These are phyloP conservation scores for Stephania cephalantha DNA, from an alignment of 164 flowering plant genomes.

Conservation along the genomic window DNA sequence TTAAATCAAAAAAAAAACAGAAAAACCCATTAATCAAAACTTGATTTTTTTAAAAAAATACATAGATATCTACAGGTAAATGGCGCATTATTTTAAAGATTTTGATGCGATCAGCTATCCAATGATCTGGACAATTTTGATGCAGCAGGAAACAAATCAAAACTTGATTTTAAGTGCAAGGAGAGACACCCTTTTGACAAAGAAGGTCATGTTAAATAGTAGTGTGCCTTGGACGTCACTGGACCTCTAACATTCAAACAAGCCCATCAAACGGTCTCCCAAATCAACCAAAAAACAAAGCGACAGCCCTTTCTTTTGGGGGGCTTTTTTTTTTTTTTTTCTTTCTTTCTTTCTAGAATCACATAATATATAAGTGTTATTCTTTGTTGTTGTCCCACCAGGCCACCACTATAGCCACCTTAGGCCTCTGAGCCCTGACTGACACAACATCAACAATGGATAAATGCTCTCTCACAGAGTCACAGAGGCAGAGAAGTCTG, in stretches of 20 bases:
- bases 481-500: neutral
- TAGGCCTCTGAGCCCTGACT: neutral
- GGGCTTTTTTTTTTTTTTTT: too few relatives aligned
- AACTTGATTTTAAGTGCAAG: neutral
- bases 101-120: too few relatives aligned
- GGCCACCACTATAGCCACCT: neutral
- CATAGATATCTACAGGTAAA: too few relatives aligned
- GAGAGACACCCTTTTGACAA: slow-evolving; percentile 1
- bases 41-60: too few relatives aligned
- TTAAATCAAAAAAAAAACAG: too few relatives aligned
- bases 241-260: slow-evolving; percentile 7
- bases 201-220: neutral
- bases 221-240: slow-evolving; percentile 15
- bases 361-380: neutral
- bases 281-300: slow-evolving; percentile 7
- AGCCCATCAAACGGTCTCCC: slow-evolving; percentile 18
- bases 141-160: too few relatives aligned
- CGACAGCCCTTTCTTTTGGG: neutral
- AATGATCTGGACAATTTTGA: too few relatives aligned
- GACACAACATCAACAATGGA: neutral
- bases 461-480: neutral
- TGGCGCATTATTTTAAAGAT: too few relatives aligned
- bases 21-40: too few relatives aligned
- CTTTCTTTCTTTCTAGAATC: slow-evolving; percentile 1
- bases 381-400: neutral